phyloP scores from a whole-genome alignment of 2,329 filamentous ascomycete species.

The Ascochyta fabae region DNA sequence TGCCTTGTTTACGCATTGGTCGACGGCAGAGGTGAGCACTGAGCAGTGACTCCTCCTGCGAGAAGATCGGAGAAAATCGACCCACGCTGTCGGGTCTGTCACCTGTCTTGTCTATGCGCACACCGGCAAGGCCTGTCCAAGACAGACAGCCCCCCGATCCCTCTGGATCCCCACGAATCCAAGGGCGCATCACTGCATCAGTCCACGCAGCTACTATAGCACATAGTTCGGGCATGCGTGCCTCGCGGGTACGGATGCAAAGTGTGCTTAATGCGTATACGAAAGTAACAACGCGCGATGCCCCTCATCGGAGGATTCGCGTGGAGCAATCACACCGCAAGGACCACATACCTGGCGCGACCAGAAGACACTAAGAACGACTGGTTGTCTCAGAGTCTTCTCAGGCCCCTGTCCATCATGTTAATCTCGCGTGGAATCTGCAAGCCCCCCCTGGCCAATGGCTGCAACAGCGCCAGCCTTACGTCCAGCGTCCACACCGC shows the following conservation, averaged over 20 bases:
- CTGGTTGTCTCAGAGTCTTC: constrained; percentile 45
- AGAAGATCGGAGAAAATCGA: constrained; percentile 34
- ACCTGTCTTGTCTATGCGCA: constrained; percentile 18
- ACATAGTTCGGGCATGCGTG: constrained; percentile 13
- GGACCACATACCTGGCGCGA: constrained; percentile 28
- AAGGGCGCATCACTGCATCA: constrained; percentile 19
- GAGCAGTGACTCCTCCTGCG: constrained; percentile 19
- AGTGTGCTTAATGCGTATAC: constrained; percentile 14
- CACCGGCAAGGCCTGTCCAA: constrained; percentile 12
- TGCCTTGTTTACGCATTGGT: constrained; percentile 17
- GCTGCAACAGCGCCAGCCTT: constrained; percentile 45
- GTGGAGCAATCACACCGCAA: constrained; percentile 35
- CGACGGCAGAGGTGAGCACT: constrained; percentile 20
- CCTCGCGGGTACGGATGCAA: constrained; percentile 18
- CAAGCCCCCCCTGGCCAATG: constrained; percentile 40
- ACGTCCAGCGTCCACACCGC: constrained; percentile 39
- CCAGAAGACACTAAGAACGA: constrained; percentile 46
- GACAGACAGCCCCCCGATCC: constrained; percentile 8
- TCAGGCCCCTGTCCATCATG: constrained; percentile 39
- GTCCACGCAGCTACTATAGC: constrained; percentile 4
- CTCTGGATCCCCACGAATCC: constrained; percentile 24
- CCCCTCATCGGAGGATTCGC: constrained; percentile 38
- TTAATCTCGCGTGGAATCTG: constrained; percentile 49
- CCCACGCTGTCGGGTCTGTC: constrained; percentile 28
- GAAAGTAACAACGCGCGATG: constrained; percentile 23